A percentile compares a stretch with the other conserved stretches of the same genome.
phyloP scores from a whole-genome alignment of 768 basidiomycete genomes.

The Wakefieldia striispora region DNA sequence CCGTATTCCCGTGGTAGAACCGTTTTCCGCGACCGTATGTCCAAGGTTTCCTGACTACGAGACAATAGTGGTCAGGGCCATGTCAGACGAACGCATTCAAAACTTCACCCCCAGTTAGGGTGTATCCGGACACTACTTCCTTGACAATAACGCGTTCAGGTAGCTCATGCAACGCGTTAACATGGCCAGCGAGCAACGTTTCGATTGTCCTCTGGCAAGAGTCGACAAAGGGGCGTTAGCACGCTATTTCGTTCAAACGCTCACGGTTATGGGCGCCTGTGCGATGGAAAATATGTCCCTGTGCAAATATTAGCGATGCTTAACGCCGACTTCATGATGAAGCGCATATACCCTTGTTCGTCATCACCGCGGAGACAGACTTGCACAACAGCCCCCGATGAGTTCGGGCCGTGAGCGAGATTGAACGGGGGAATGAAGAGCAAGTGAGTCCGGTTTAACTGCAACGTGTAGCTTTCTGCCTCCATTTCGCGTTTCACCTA shows the following conservation, averaged over 20 bases:
- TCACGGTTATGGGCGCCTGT: conserved; percentile 21
- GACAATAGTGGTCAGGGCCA: conserved; percentile 6
- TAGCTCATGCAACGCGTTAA: conserved; percentile 10
- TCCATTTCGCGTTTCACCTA: neutral
- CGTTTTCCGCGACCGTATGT: conserved; percentile 27
- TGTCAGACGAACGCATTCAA: neutral
- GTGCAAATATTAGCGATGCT: conserved; percentile 1
- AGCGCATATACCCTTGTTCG: conserved; percentile 21
- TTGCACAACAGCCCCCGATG: conserved; percentile 24
- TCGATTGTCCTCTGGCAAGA: conserved; percentile 21
- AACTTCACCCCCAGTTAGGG: conserved; percentile 19
- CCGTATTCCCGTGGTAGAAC: conserved; percentile 20
- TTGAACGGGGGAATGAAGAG: conserved; percentile 20
- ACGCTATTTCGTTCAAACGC: neutral
- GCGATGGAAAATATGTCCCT: conserved; percentile 10
- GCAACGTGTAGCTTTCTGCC: conserved; percentile 10
- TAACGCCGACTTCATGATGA: too few species aligned
- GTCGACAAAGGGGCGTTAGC: neutral
- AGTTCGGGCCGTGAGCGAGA: neutral
- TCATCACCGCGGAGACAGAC: conserved; percentile 18
- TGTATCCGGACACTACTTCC: conserved; percentile 13
- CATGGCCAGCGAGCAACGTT: conserved; percentile 22
- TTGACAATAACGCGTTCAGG: conserved; percentile 16
- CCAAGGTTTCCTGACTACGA: conserved; percentile 26
- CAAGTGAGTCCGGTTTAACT: conserved; percentile 23